Conservation (phyloP, 225 moss, liverwort and hornwort species). For the Marchantia paleacea region DNA sequence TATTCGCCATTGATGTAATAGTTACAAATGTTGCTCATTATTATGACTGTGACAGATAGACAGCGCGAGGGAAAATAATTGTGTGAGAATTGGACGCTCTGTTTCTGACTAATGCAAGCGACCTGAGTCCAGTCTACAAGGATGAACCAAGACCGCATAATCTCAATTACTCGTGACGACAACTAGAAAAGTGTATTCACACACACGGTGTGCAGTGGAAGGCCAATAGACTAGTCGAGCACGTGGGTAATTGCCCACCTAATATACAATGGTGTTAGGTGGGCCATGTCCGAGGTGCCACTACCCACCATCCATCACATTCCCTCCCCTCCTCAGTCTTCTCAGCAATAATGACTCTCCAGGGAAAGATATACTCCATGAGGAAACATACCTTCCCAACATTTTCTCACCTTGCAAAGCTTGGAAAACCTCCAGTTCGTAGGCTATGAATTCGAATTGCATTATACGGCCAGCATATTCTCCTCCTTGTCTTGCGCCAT, state of each 20-base stretch:
- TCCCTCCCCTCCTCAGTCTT: neutral
- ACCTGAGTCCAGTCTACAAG: neutral
- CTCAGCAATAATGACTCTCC: neutral
- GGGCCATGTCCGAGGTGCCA: neutral
- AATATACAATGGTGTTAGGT: neutral
- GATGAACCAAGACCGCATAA: neutral
- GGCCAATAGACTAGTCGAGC: neutral
- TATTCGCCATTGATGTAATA: neutral
- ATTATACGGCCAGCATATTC: too few relatives aligned
- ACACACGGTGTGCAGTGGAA: neutral
- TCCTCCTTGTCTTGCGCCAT: neutral
- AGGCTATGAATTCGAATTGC: neutral
- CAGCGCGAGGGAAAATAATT: neutral
- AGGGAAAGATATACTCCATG: neutral
- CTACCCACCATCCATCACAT: neutral
- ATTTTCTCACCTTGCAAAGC: neutral
- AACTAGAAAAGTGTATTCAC: neutral
- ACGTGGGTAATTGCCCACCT: conserved; percentile 8
- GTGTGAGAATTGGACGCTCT: neutral
- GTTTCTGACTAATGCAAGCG: neutral
- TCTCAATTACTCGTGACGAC: neutral
- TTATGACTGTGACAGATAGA: neutral
- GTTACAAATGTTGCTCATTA: neutral
- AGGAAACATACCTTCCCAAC: neutral
- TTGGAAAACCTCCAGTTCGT: neutral